These are phyloP conservation scores for Magnaporthiopsis rhizophila DNA, from an alignment of 2,329 filamentous ascomycete species.

Conservation along the genomic window DNA sequence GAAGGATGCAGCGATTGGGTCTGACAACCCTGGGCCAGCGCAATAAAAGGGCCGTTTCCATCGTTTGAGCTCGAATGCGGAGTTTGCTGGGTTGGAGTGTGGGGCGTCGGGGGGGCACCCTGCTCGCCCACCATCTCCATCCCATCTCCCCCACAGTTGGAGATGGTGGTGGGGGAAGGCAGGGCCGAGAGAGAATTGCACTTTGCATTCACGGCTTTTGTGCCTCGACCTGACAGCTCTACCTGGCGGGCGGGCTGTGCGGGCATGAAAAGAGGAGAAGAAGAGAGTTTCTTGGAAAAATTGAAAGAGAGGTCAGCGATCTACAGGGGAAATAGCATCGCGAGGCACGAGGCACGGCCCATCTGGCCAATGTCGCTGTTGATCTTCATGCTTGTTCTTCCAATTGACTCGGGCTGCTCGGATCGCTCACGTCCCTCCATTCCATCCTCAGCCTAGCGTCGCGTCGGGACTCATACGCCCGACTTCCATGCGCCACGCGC, in stretches of 20 bases:
- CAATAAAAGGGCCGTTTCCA: conserved; percentile 5
- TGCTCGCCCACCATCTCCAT: not conserved
- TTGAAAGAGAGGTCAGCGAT: not conserved
- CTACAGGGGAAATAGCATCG: not conserved
- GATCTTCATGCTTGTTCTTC: not conserved
- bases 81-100: conserved; percentile 1
- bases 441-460: not conserved
- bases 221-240: too few species aligned
- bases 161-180: not conserved
- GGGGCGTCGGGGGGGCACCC: too few species aligned
- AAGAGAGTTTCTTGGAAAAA: too few species aligned
- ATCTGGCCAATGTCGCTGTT: not conserved
- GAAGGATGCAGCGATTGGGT: too few species aligned
- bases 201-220: too few species aligned
- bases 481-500: not conserved
- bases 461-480: not conserved
- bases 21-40: not conserved
- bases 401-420: not conserved
- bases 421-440: not conserved
- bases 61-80: conserved; percentile 1
- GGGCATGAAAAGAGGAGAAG: too few species aligned
- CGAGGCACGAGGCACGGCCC: not conserved
- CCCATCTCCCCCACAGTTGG: not conserved
- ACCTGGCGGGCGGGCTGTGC: too few species aligned
- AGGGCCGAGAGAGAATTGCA: not conserved